These are phyloP conservation scores for Zygosaccharomyces siamensis DNA, from an alignment of 805 yeast genomes.

Conservation along the genomic window DNA sequence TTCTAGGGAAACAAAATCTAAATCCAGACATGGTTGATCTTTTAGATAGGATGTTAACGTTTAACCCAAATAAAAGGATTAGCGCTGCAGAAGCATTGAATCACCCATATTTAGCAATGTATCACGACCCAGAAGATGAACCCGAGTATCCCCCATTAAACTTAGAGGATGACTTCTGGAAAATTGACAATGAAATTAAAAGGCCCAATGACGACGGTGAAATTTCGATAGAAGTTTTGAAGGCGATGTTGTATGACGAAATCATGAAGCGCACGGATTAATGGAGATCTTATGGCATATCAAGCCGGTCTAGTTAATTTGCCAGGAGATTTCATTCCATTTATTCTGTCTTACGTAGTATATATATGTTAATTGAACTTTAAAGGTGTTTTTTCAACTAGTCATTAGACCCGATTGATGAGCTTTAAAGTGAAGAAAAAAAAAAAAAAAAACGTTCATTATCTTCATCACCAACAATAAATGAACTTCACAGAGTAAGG, in stretches of 20 bases:
- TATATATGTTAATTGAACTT: constrained; percentile 1
- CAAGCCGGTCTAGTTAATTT: not conserved
- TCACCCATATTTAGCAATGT: constrained; percentile 65
- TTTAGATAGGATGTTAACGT: constrained; percentile 62
- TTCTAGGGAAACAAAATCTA: constrained; percentile 21
- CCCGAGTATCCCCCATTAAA: constrained; percentile 42
- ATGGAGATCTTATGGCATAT: not conserved
- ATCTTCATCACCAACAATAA: not conserved
- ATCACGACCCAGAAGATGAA: constrained; percentile 71
- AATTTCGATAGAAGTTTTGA: constrained; percentile 65
- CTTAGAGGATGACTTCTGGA: constrained; percentile 39
- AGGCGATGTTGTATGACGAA: constrained; percentile 73
- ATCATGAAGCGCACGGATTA: constrained; percentile 49
- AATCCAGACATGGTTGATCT: constrained; percentile 54
- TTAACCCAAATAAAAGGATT: constrained; percentile 69
- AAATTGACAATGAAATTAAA: constrained; percentile 36
- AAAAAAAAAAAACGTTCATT: not conserved
- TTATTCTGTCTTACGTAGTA: not conserved
- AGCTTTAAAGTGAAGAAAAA: not conserved
- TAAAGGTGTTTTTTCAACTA: constrained; percentile 1
- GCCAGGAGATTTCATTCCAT: not conserved
- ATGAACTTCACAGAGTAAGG: not conserved
- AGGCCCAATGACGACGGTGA: constrained; percentile 55
- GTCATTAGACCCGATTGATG: not conserved
- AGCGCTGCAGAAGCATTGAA: constrained; percentile 68